Evolutionary conservation across 164 flowering plant genomes (phyloP).

Genomic region (Liriodendron chinense): DNA sequence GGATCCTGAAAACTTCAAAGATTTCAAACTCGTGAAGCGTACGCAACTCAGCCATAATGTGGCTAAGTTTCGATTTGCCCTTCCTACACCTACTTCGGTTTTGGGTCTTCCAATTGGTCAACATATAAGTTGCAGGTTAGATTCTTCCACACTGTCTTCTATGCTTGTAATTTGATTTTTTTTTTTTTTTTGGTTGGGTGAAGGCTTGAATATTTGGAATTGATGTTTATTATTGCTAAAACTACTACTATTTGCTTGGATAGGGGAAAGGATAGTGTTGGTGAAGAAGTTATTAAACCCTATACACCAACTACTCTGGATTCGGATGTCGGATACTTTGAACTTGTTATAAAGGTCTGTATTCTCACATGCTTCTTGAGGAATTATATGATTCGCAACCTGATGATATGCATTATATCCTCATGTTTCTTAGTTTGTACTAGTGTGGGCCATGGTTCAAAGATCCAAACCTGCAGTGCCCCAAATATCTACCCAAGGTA

Average conservation of each 20-base stretch:
- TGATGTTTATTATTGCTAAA: neutral
- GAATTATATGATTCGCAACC: neutral
- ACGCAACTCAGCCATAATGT: conserved; percentile 92
- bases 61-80: conserved; percentile 80
- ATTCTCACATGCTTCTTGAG: neutral
- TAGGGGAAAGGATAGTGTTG: conserved; percentile 90
- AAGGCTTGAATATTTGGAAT: neutral
- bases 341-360: conserved; percentile 86
- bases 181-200: no score
- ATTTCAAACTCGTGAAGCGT: conserved; percentile 78
- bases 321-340: conserved; percentile 91
- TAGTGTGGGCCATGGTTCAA: no score
- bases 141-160: neutral
- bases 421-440: no score
- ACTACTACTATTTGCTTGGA: conserved; percentile 4
- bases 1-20: conserved; percentile 80
- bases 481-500: no score
- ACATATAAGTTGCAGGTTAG: conserved; percentile 89
- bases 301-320: conserved; percentile 97
- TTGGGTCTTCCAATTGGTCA: conserved; percentile 98
- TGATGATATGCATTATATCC: neutral
- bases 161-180: neutral
- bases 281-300: conserved; percentile 91
- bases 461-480: no score
- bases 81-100: conserved; percentile 79